phyloP scores from a whole-genome alignment of 192 early-diverging fungal species.

The Coemansia sp. region DNA sequence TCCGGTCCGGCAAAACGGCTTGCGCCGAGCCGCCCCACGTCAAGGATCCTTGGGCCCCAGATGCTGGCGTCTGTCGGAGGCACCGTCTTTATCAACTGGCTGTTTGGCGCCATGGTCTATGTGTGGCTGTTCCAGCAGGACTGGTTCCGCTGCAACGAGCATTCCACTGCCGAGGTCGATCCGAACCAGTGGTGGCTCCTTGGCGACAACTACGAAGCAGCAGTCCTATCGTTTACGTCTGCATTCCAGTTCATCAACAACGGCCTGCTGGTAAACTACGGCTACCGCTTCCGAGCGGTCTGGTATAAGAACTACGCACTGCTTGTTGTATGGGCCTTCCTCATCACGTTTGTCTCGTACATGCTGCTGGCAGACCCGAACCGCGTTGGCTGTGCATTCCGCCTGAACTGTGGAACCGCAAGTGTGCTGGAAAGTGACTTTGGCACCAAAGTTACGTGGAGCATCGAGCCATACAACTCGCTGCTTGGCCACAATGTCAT shows the following conservation, averaged over 20 bases:
- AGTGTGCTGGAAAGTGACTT: conserved; percentile 44
- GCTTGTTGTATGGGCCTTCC: conserved; percentile 55
- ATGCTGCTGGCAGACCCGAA: conserved; percentile 66
- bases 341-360: conserved; percentile 57
- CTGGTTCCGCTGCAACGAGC: conserved; percentile 69
- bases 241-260: conserved; percentile 69
- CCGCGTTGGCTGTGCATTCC: conserved; percentile 58
- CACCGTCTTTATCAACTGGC: conserved; percentile 61
- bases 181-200: conserved; percentile 65
- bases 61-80: conserved; percentile 64
- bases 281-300: conserved; percentile 52
- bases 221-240: conserved; percentile 51
- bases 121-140: conserved; percentile 60
- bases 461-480: conserved; percentile 52
- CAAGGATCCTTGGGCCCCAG: conserved; percentile 66
- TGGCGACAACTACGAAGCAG: conserved; percentile 69
- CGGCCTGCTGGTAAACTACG: conserved; percentile 63
- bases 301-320: conserved; percentile 60
- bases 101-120: conserved; percentile 37
- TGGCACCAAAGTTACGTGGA: conserved; percentile 37
- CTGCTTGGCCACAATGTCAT: conserved; percentile 63
- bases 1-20: conserved; percentile 44
- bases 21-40: conserved; percentile 60
- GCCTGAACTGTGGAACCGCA: conserved; percentile 69
- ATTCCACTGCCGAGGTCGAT: conserved; percentile 58